Evolutionary conservation across 805 yeast species (phyloP).

Genomic region (Metschnikowia arizonensis): DNA sequence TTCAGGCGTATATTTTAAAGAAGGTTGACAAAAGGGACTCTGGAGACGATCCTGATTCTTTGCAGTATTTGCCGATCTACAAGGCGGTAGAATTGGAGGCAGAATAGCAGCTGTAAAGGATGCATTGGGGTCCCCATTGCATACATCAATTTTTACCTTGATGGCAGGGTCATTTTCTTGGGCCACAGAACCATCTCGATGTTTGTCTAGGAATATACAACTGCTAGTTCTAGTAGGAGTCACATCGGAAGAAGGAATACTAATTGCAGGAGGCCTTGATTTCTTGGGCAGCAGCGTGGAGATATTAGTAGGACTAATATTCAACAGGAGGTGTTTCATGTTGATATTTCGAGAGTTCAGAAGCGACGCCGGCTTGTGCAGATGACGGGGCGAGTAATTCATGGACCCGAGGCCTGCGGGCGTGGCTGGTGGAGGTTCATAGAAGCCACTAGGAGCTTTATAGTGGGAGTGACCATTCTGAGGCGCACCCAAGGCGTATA

Average conservation of each 20-base stretch:
- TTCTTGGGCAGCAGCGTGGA: conserved; percentile 8
- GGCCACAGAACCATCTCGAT: too few relatives aligned
- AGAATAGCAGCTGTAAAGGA: not conserved
- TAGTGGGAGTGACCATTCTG: conserved; percentile 6
- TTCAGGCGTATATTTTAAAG: not conserved
- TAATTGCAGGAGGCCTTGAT: conserved; percentile 9
- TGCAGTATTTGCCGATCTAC: not conserved
- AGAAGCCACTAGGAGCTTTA: conserved; percentile 10
- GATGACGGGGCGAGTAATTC: conserved; percentile 38
- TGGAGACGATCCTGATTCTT: conserved; percentile 7
- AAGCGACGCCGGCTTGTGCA: conserved; percentile 28
- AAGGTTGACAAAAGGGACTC: conserved; percentile 10
- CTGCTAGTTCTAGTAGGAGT: not conserved
- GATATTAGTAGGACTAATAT: conserved; percentile 17
- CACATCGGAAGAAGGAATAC: conserved; percentile 7
- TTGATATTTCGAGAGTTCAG: conserved; percentile 28
- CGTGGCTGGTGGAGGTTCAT: conserved; percentile 6
- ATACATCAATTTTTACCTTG: too few relatives aligned
- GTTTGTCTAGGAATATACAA: too few relatives aligned
- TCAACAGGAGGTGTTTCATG: conserved; percentile 37
- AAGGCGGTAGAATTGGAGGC: conserved; percentile 4
- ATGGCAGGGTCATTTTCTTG: too few relatives aligned
- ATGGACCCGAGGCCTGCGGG: conserved; percentile 17
- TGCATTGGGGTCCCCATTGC: not conserved
- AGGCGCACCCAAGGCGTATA: conserved; percentile 3